These are phyloP conservation scores for Knufia petricola DNA, from an alignment of 2,329 filamentous ascomycete species.

Conservation along the genomic window DNA sequence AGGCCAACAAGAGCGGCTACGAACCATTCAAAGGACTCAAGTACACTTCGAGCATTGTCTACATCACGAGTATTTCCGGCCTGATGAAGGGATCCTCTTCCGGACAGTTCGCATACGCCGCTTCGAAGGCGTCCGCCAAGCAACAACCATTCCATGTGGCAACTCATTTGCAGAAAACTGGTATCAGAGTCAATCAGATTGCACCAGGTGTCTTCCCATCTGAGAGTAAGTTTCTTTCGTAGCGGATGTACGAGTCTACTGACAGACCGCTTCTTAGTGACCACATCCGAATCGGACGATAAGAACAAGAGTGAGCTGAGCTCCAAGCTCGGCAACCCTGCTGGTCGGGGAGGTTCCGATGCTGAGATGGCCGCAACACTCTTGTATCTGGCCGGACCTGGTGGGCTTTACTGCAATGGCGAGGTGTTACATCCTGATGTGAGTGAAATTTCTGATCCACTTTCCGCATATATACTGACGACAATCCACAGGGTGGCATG, in stretches of 20 bases:
- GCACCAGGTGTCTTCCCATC: slow-evolving; percentile 49
- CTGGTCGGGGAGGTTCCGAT: slow-evolving; percentile 44
- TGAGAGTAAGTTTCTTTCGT: slow-evolving; percentile 42
- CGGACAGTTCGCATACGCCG: slow-evolving; percentile 42
- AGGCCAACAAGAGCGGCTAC: slow-evolving; percentile 28
- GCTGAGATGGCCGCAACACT: slow-evolving; percentile 50
- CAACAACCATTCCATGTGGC: slow-evolving; percentile 49
- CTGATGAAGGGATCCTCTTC: slow-evolving; percentile 41
- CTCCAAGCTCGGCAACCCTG: slow-evolving; percentile 40
- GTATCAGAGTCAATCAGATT: slow-evolving; percentile 49
- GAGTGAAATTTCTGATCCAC: not conserved
- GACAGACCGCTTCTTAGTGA: slow-evolving; percentile 37
- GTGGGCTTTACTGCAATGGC: slow-evolving; percentile 42
- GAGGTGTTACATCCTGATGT: slow-evolving; percentile 21
- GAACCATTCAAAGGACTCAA: slow-evolving; percentile 33
- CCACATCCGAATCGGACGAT: slow-evolving; percentile 40
- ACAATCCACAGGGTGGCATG: not conserved
- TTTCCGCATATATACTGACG: not conserved
- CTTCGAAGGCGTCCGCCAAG: slow-evolving; percentile 41
- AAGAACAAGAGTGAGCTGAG: slow-evolving; percentile 47
- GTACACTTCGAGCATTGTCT: slow-evolving; percentile 44
- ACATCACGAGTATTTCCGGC: slow-evolving; percentile 44
- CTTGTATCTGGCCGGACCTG: slow-evolving; percentile 39
- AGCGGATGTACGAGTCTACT: slow-evolving; percentile 32
- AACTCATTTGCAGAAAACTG: slow-evolving; percentile 44